Conservation (phyloP, 495 filamentous ascomycete genomes). For the Penicillium salamii region DNA sequence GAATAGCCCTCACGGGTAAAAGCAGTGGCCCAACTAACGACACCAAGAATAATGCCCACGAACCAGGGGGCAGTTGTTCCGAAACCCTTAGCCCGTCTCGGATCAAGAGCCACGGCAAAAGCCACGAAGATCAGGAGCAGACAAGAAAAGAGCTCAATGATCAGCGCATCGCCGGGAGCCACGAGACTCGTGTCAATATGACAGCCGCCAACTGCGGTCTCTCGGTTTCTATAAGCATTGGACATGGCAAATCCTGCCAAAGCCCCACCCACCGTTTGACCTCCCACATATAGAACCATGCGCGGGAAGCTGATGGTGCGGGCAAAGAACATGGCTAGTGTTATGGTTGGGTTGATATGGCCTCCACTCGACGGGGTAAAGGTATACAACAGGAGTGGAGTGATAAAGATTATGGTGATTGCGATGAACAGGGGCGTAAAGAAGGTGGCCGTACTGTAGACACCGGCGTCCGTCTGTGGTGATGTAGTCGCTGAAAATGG, state of each 20-base stretch:
- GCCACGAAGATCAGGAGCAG: constrained; percentile 39
- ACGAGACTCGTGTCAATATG: constrained; percentile 27
- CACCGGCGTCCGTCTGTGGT: constrained; percentile 17
- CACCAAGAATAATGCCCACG: constrained; percentile 47
- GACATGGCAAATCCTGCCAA: constrained; percentile 42
- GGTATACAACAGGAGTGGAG: constrained; percentile 50
- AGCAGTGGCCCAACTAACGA: constrained; percentile 44
- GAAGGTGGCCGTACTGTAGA: constrained; percentile 27
- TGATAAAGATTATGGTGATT: constrained; percentile 44
- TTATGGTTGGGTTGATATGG: constrained; percentile 53
- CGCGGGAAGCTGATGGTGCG: constrained; percentile 48
- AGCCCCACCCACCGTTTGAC: constrained; percentile 41
- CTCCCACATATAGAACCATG: constrained; percentile 42
- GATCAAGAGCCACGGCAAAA: constrained; percentile 57
- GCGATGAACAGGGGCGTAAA: constrained; percentile 33
- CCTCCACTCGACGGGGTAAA: constrained; percentile 49
- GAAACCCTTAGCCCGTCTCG: constrained; percentile 49
- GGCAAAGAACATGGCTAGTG: constrained; percentile 47
- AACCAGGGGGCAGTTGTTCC: constrained; percentile 51
- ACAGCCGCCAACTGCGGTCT: constrained; percentile 38
- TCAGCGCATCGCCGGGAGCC: constrained; percentile 30
- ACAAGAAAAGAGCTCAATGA: constrained; percentile 45
- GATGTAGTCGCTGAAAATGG: constrained; percentile 12
- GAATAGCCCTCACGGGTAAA: constrained; percentile 45
- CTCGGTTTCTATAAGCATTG: constrained; percentile 19